Evolutionary conservation across 2,329 filamentous ascomycete species (phyloP).

Genomic region (Pochonia chlamydosporia): DNA sequence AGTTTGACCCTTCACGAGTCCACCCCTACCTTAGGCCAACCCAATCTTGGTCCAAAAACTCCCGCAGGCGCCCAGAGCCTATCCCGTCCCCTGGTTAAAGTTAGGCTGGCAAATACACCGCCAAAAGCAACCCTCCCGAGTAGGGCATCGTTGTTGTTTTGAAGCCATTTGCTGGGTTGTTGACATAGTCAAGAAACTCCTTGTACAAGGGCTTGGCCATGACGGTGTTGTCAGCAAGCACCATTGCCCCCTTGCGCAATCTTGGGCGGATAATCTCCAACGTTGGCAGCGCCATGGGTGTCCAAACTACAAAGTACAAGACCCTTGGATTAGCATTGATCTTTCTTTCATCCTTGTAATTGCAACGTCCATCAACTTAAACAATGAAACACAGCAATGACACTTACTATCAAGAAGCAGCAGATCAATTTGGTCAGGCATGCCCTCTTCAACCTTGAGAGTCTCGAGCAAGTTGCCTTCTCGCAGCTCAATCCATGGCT

Average conservation of each 20-base stretch:
- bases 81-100: no score
- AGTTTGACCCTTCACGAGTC: no score
- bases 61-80: no score
- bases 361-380: no score
- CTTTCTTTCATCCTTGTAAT: no score
- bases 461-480: slow-evolving; percentile 54
- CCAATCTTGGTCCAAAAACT: no score
- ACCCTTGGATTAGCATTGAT: neutral
- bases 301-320: no score
- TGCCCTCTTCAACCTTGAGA: slow-evolving; percentile 25
- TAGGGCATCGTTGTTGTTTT: slow-evolving; percentile 28
- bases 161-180: slow-evolving; percentile 41
- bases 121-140: slow-evolving; percentile 21
- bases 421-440: slow-evolving; percentile 47
- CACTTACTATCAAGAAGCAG: slow-evolving; percentile 55
- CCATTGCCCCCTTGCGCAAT: slow-evolving; percentile 39
- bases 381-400: neutral
- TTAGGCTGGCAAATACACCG: slow-evolving; percentile 3
- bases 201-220: slow-evolving; percentile 28
- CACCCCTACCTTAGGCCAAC: no score
- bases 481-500: slow-evolving; percentile 46
- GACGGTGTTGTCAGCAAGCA: slow-evolving; percentile 44
- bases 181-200: slow-evolving; percentile 42
- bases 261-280: slow-evolving; percentile 39
- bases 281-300: slow-evolving; percentile 45